A percentile compares a stretch with the other conserved stretches of the same genome.
These are phyloP conservation scores for Carpinus viminea DNA, from an alignment of 306 rosid genomes.

Conservation along the genomic window DNA sequence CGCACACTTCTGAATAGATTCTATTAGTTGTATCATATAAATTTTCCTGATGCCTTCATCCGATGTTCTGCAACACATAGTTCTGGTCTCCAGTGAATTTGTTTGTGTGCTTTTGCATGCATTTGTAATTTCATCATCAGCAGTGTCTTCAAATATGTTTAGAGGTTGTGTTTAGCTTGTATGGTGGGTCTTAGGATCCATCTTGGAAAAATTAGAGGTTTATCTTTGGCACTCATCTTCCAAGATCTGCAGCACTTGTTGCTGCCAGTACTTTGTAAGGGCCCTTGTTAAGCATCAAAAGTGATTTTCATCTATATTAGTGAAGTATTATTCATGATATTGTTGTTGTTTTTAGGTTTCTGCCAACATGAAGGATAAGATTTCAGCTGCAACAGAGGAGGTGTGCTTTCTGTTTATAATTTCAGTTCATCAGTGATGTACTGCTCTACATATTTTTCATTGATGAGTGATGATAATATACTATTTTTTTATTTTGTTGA, in stretches of 20 bases:
- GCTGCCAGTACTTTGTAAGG: not conserved
- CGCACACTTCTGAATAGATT: not conserved
- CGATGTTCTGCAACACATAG: not conserved
- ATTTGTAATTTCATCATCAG: not conserved
- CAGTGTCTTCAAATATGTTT: slow-evolving; percentile 4
- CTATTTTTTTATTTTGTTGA: slow-evolving; percentile 9
- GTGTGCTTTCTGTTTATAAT: slow-evolving; percentile 40
- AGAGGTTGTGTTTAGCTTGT: not conserved
- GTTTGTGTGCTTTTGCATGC: not conserved
- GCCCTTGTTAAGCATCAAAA: not conserved
- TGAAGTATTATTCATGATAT: not conserved
- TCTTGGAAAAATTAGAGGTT: not conserved
- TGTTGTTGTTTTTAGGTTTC: slow-evolving; percentile 60
- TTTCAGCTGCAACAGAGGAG: slow-evolving; percentile 86
- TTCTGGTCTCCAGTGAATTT: not conserved
- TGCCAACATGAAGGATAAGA: slow-evolving; percentile 73
- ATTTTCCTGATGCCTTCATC: slow-evolving; percentile 2
- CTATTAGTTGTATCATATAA: not conserved
- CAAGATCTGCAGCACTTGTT: not conserved
- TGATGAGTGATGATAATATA: slow-evolving; percentile 6
- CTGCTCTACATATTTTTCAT: not conserved
- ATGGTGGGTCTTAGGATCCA: not conserved
- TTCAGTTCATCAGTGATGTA: slow-evolving; percentile 8
- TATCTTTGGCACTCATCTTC: not conserved
- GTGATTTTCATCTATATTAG: not conserved